Evolutionary conservation across 2,329 filamentous ascomycete genomes (phyloP), one percentile per base, ranked within the genome.

Genomic region (Fusarium sp.): DNA sequence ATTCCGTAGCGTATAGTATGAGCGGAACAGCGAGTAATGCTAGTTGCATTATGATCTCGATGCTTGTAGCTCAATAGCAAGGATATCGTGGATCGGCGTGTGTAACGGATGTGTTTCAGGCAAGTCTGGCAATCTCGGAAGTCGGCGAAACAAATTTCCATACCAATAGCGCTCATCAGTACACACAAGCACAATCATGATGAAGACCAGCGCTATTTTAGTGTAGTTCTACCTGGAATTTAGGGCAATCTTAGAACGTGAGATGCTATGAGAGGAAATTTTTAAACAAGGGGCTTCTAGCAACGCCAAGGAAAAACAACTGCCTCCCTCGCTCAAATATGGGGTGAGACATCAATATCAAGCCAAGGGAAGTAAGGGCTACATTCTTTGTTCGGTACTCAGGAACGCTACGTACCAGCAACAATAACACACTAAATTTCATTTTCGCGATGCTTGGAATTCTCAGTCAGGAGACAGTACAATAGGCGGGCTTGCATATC

Each of bases 321-420:
- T 39, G 33, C 9, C 18, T 55, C 44, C 39, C 22, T 50, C n/a
- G 45, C 14, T 7, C 17, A 36, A 49, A 33, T 39, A 18, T 55
- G 51, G 49, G 39, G 54, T 70, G 63, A 74, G 66, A 73, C 71
- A 72, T 26, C 49, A 28, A 28, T 28, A 28, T 28, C 28, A 13
- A 31, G 28, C 10, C 28, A 31, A 31, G 28, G 28, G 52, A 68
- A 59, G 43, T 34, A 55, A 52, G 55, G 22, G 43, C 54, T 45
- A 48, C 60, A 67, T 69, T 75, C 66, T 66, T 52, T 68, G 33
- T 39, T 59, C 28, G 36, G 22, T 40, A 49, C 48, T 36, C 15
- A 34, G 55, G 58, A 51, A 46, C 33, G 55, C 46, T 52, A 48
- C 71, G 71, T 72, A 58, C 68, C 63, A 71, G 58, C 34, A 44